Conservation (phyloP, 805 yeast species). For the Spathaspora hagerdaliae region DNA sequence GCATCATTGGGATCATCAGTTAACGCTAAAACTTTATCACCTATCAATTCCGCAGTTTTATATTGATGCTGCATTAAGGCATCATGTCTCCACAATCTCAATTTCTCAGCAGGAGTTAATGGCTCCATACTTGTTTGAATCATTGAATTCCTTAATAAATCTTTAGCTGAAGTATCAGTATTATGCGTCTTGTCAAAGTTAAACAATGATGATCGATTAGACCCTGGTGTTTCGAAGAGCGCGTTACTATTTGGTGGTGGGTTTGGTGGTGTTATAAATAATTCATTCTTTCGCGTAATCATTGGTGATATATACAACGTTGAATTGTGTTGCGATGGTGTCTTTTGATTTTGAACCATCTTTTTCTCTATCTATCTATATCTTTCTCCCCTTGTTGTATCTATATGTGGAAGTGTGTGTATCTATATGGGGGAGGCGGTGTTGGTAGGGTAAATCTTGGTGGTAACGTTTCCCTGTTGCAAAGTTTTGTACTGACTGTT, state of each 20-base stretch:
- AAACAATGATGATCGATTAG: constrained; percentile 37
- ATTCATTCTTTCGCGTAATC: constrained; percentile 40
- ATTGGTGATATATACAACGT: constrained; percentile 72
- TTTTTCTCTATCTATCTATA: neutral
- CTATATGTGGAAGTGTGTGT: too few species aligned
- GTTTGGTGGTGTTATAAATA: constrained; percentile 46
- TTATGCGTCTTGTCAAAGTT: constrained; percentile 19
- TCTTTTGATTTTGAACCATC: constrained; percentile 23
- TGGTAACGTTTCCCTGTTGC: neutral
- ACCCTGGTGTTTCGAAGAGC: constrained; percentile 40
- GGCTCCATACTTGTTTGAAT: constrained; percentile 27
- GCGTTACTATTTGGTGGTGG: constrained; percentile 19
- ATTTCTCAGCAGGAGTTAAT: constrained; percentile 74
- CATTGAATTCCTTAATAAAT: constrained; percentile 1
- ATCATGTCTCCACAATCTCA: constrained; percentile 90
- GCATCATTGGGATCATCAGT: constrained; percentile 91
- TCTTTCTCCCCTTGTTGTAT: too few species aligned
- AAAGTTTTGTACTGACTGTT: too few species aligned
- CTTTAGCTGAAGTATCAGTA: neutral
- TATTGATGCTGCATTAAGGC: constrained; percentile 91
- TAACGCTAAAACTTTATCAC: constrained; percentile 81
- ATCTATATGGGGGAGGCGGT: neutral
- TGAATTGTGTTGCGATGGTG: constrained; percentile 62
- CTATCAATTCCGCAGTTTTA: constrained; percentile 83
- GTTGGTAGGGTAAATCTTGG: neutral